Conservation (phyloP, 2,329 filamentous ascomycete genomes). For the Monilinia polystroma region DNA sequence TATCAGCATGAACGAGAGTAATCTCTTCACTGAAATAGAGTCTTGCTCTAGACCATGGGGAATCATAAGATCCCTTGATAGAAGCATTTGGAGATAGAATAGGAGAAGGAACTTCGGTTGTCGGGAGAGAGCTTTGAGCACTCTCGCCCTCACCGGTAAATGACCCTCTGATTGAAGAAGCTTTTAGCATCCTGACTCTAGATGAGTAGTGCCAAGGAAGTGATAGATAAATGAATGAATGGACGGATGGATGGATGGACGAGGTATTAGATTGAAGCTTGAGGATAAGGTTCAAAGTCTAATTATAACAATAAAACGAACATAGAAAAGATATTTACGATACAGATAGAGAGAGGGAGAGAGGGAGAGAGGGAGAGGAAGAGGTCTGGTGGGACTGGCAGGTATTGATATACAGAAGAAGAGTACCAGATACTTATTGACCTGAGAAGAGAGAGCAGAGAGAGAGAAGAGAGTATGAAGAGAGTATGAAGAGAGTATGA, state of each 20-base stretch:
- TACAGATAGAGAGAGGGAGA: background rate
- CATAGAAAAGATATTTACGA: background rate
- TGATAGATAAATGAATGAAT: background rate
- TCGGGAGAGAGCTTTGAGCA: conserved; percentile 9
- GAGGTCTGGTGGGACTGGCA: too few relatives aligned
- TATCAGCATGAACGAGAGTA: conserved; percentile 38
- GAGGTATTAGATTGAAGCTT: too few relatives aligned
- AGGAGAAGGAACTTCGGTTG: conserved; percentile 21
- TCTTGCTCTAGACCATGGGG: background rate
- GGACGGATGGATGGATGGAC: background rate
- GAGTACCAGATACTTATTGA: too few relatives aligned
- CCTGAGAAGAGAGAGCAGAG: too few relatives aligned
- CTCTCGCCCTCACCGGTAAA: background rate
- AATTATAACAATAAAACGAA: background rate
- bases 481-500: too few relatives aligned
- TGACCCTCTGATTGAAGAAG: background rate
- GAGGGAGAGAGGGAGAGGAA: background rate
- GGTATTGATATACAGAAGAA: too few relatives aligned
- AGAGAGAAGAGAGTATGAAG: too few relatives aligned
- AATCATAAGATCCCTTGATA: conserved; percentile 20
- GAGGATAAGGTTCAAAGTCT: background rate
- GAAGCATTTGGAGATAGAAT: conserved; percentile 23
- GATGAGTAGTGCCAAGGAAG: background rate
- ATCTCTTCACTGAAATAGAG: conserved; percentile 37
- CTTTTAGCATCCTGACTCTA: background rate